These are phyloP conservation scores for Primulina huaijiensis DNA, from an alignment of 257 asterid species.

Conservation along the genomic window DNA sequence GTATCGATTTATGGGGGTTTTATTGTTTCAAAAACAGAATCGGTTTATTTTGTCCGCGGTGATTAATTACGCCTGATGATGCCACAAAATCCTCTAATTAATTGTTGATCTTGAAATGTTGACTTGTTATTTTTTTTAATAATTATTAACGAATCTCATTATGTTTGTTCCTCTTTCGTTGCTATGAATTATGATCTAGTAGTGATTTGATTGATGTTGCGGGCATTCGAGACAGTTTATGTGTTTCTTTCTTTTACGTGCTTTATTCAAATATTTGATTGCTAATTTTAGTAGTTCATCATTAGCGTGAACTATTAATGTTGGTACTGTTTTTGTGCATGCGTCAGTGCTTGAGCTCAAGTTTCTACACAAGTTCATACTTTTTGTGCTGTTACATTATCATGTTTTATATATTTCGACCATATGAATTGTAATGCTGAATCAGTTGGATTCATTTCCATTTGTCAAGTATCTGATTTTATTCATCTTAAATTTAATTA, in stretches of 20 bases:
- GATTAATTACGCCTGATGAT: background rate
- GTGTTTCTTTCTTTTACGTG: background rate
- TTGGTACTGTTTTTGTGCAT: background rate
- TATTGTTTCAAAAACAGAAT: slow-evolving; percentile 26
- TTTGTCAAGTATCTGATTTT: background rate
- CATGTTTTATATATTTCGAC: background rate
- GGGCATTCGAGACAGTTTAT: background rate
- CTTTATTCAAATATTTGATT: background rate
- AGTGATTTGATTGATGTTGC: background rate
- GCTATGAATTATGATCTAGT: background rate
- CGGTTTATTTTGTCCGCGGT: slow-evolving; percentile 3
- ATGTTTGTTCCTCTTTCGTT: too few relatives aligned
- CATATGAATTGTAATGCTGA: background rate
- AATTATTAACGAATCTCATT: too few relatives aligned
- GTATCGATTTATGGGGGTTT: slow-evolving; percentile 23
- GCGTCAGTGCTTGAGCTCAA: background rate
- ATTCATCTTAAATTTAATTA: background rate
- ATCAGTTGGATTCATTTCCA: too few relatives aligned
- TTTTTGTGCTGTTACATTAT: background rate
- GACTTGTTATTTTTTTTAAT: background rate
- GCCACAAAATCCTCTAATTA: too few relatives aligned
- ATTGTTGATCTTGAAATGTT: background rate
- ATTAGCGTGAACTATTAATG: background rate
- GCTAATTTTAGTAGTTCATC: background rate
- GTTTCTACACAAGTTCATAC: too few relatives aligned